Base-by-base conservation (phyloP, 176 grass and related monocot species). In the Oryza meyeriana region DNA sequence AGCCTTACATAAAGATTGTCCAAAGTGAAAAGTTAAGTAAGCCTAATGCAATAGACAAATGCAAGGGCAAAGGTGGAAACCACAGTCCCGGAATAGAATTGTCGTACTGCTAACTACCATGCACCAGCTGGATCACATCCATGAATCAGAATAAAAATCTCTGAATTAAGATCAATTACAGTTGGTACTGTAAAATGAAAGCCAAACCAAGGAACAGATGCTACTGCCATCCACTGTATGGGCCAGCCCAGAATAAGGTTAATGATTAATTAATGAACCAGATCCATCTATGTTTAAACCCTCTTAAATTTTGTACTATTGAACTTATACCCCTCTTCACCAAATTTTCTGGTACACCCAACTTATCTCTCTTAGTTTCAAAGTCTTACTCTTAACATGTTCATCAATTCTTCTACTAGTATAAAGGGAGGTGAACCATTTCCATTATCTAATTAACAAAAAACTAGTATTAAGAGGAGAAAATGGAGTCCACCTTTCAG, bases 21-120 rank as follows among this genome's bases (percentile, higher is more conserved):
- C 94, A 94, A 93, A 98, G 94, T 90, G 81, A 95, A 98, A 98
- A 91, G 90, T 63, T 89, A 88, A 86, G 72, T 18, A 36, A 82
- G 74, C 61, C 61, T 86, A 72, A 86, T 89, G 76, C 86, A 87
- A 87, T 74, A 82, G 83, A 87, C 84, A 85, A 87, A 64, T 55
- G 52, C 68, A 86, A 89, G 71, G 77, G 85, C 69, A 86, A 91
- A 86, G 69, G 64, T 4, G 80, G 85, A 75, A 80, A 83, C 52
- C 42, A 73, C 11, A 68, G 79, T 74, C 39, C 68, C 14, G 39
- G 84, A 83, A 86, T 90, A 90, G 77, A 80, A 85, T 79, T 82
- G 76, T 71, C 80, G 71, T 77, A 75, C 73, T 83, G 52, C 86
- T 74, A 89, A 85, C 93, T 80, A 84, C 83, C 39, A 83, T 69